phyloP scores from a whole-genome alignment of 176 grass and related monocot species.

The Ensete ventricosum region DNA sequence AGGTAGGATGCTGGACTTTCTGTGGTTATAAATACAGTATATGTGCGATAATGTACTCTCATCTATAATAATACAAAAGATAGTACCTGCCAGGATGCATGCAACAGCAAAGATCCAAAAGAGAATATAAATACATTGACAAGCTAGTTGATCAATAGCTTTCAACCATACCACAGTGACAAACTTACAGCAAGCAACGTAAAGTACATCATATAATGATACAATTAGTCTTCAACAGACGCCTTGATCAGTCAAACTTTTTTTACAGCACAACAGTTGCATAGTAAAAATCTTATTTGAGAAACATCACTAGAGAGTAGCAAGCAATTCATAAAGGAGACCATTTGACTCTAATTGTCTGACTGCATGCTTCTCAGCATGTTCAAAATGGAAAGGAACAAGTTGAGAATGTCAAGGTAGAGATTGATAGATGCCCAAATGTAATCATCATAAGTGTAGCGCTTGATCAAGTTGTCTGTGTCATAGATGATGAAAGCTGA shows the following conservation, averaged over 20 bases:
- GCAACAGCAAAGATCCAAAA: neutral
- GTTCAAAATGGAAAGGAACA: conserved; percentile 82
- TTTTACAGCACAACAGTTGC: neutral
- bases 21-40: no score
- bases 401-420: conserved; percentile 95
- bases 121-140: neutral
- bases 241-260: neutral
- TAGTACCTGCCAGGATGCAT: neutral
- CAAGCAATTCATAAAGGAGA: neutral
- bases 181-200: neutral
- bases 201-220: neutral
- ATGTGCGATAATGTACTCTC: no score
- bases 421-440: conserved; percentile 95
- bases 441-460: conserved; percentile 93
- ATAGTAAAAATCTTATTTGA: neutral
- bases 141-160: neutral
- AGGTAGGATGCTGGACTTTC: no score
- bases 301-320: neutral
- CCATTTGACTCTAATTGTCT: conserved; percentile 28
- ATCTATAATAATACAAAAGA: no score
- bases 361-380: conserved; percentile 74
- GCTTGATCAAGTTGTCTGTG: conserved; percentile 82
- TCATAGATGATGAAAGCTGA: conserved; percentile 87
- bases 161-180: neutral
- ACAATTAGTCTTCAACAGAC: neutral